These are phyloP conservation scores for Pichia nanzhaoensis DNA, from an alignment of 805 yeast species.

Conservation along the genomic window DNA sequence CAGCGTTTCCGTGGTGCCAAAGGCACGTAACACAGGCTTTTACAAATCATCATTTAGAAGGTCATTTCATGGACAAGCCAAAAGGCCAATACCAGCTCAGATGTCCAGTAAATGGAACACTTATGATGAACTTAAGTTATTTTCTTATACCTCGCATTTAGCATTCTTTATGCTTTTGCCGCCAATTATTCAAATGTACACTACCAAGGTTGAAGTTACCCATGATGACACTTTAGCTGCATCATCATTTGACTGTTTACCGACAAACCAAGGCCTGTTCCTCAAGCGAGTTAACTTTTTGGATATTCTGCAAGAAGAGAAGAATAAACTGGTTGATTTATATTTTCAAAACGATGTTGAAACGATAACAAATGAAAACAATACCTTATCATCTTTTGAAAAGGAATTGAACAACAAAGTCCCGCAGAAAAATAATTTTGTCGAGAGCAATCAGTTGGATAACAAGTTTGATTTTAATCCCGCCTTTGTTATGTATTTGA, in stretches of 20 bases:
- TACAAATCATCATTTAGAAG: constrained; percentile 2
- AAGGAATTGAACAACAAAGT: not conserved
- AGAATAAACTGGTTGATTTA: constrained; percentile 1
- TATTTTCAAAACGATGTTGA: constrained; percentile 1
- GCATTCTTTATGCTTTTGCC: constrained; percentile 27
- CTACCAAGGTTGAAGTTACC: constrained; percentile 26
- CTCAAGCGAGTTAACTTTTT: constrained; percentile 2
- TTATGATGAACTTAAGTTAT: constrained; percentile 24
- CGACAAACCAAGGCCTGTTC: not conserved
- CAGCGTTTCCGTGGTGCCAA: not conserved
- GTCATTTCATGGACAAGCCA: constrained; percentile 4
- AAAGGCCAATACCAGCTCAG: constrained; percentile 6
- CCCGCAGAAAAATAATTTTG: not conserved
- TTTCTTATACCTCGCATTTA: constrained; percentile 28
- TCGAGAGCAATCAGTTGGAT: too few species aligned
- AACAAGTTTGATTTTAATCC: not conserved
- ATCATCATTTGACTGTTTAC: constrained; percentile 8
- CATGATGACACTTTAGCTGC: constrained; percentile 24
- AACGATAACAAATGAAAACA: not conserved
- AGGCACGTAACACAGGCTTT: not conserved
- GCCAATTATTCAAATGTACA: constrained; percentile 22
- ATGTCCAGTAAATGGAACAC: constrained; percentile 19
- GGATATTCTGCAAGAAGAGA: constrained; percentile 3
- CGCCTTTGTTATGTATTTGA: not conserved
- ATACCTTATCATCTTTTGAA: not conserved